Percentiles rank a stretch among this genome's conserved stretches.
Evolutionary conservation across 2,329 filamentous ascomycete genomes (phyloP).

Genomic region (Akanthomyces lecanii): DNA sequence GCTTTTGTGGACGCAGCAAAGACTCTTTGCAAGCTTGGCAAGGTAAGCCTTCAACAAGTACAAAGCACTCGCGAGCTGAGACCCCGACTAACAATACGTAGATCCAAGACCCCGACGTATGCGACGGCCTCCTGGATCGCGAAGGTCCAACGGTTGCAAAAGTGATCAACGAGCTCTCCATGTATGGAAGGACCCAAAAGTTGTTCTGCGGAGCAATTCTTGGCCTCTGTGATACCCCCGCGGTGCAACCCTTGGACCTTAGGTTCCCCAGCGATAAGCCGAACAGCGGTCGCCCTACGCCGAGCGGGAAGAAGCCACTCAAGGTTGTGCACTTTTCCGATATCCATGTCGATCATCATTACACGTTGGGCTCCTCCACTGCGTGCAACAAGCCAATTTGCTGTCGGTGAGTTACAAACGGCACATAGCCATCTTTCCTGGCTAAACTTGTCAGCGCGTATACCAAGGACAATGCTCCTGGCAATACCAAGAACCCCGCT

Average conservation of each 20-base stretch:
- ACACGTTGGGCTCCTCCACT: slow-evolving; percentile 48
- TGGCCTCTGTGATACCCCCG: slow-evolving; percentile 50
- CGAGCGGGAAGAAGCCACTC: slow-evolving; percentile 44
- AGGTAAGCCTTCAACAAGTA: slow-evolving; percentile 22
- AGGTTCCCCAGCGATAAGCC: slow-evolving; percentile 41
- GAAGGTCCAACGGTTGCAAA: slow-evolving; percentile 52
- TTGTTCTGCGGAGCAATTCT: slow-evolving; percentile 50
- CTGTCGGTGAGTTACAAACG: slow-evolving; percentile 40
- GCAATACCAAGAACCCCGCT: slow-evolving; percentile 44
- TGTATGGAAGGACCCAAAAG: slow-evolving; percentile 46
- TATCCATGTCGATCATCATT: slow-evolving; percentile 54
- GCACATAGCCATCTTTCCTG: no score
- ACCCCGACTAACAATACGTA: slow-evolving; percentile 21
- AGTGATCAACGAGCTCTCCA: slow-evolving; percentile 41
- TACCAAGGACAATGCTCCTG: slow-evolving; percentile 42
- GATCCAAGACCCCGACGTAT: slow-evolving; percentile 52
- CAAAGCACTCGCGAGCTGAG: background rate
- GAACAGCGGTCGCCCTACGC: slow-evolving; percentile 30
- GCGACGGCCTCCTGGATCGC: slow-evolving; percentile 45
- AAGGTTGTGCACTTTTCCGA: slow-evolving; percentile 58
- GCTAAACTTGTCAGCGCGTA: slow-evolving; percentile 35
- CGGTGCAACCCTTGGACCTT: slow-evolving; percentile 39
- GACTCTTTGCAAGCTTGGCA: slow-evolving; percentile 31
- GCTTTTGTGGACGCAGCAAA: slow-evolving; percentile 34
- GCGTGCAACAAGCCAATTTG: slow-evolving; percentile 57